Conservation (phyloP, 768 basidiomycete species). For the Auriscalpium microsporum region DNA sequence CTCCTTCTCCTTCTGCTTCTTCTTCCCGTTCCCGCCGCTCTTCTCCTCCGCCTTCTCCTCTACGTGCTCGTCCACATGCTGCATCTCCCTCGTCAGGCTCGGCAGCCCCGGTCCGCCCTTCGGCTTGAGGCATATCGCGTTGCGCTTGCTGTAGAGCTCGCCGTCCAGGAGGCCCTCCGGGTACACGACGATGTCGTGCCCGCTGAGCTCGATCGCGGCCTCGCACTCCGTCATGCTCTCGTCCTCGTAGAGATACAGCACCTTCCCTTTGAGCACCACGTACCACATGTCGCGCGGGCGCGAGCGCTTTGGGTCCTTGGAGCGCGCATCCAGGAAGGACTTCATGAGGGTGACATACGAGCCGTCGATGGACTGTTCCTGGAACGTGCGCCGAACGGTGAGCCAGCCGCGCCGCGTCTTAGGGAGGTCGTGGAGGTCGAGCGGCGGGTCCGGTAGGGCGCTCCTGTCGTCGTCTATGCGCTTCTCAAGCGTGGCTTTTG, state of each 20-base stretch:
- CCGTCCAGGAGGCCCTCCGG: slow-evolving; percentile 74
- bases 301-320: slow-evolving; percentile 75
- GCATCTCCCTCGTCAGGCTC: slow-evolving; percentile 48
- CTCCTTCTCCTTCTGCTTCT: slow-evolving; percentile 33
- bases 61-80: slow-evolving; percentile 19
- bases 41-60: slow-evolving; percentile 32
- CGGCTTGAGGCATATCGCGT: slow-evolving; percentile 73
- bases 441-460: slow-evolving; percentile 18
- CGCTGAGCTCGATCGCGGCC: slow-evolving; percentile 78
- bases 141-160: slow-evolving; percentile 85
- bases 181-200: slow-evolving; percentile 68
- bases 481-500: slow-evolving; percentile 20
- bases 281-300: slow-evolving; percentile 92
- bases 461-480: slow-evolving; percentile 17
- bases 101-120: slow-evolving; percentile 33
- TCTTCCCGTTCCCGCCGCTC: slow-evolving; percentile 33
- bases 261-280: slow-evolving; percentile 83
- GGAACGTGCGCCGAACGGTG: slow-evolving; percentile 71
- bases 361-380: slow-evolving; percentile 51
- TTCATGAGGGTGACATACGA: slow-evolving; percentile 75
- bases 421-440: slow-evolving; percentile 47
- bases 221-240: slow-evolving; percentile 86
- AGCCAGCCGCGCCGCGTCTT: slow-evolving; percentile 75
- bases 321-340: slow-evolving; percentile 72
- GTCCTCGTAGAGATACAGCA: slow-evolving; percentile 91